Evolutionary conservation across 1,139 yeast genomes (phyloP).

Genomic region (Geotrichum carabidarum): DNA sequence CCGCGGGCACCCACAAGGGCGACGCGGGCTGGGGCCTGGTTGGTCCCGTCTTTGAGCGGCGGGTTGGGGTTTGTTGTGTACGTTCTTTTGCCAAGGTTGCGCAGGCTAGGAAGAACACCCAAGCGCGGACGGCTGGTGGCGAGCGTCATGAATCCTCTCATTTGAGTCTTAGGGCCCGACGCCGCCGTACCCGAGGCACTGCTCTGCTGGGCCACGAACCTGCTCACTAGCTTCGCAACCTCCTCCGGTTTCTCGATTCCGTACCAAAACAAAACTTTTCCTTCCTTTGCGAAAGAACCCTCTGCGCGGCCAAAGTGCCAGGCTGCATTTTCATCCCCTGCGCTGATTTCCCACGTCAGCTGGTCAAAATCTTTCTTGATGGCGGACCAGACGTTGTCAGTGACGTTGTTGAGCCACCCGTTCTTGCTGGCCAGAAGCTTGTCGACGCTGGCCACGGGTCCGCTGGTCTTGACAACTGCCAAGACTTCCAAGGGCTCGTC

Average conservation of each 20-base stretch:
- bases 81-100: not conserved
- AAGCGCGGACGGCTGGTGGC: constrained; percentile 30
- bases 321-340: constrained; percentile 80
- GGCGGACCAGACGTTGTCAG: constrained; percentile 86
- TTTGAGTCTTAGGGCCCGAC: constrained; percentile 23
- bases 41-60: constrained; percentile 58
- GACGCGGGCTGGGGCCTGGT: constrained; percentile 57
- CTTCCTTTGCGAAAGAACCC: constrained; percentile 86
- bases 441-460: constrained; percentile 64
- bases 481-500: constrained; percentile 94
- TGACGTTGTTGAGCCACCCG: constrained; percentile 96
- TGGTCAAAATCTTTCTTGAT: constrained; percentile 66
- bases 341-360: constrained; percentile 84
- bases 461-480: constrained; percentile 61
- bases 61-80: constrained; percentile 57
- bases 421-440: constrained; percentile 80
- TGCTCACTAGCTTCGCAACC: constrained; percentile 59
- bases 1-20: constrained; percentile 98
- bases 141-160: constrained; percentile 33
- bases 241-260: constrained; percentile 65
- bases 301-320: constrained; percentile 93
- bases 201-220: constrained; percentile 40
- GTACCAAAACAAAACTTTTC: constrained; percentile 90
- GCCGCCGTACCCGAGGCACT: constrained; percentile 34
- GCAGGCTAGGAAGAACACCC: not conserved